Conservation (phyloP, 208 protist genomes). For the Leishmania tropica region DNA sequence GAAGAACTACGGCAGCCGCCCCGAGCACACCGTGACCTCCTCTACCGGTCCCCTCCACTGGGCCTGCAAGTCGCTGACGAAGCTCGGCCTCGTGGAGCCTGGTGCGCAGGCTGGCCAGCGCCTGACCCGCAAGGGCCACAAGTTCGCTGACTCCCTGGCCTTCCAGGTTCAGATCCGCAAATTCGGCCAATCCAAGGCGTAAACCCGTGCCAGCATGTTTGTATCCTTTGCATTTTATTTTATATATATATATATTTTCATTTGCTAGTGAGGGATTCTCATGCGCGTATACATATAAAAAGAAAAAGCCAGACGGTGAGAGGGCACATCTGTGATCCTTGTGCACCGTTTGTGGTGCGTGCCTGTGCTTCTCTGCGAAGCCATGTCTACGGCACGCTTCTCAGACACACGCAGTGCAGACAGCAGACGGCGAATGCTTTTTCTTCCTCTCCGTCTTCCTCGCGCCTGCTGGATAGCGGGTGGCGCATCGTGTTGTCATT, state of each 20-base stretch:
- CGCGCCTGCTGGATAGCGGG: not conserved
- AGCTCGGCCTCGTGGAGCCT: slow-evolving; percentile 92
- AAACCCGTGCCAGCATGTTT: slow-evolving; percentile 10
- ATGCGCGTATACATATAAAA: not conserved
- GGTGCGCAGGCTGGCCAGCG: slow-evolving; percentile 84
- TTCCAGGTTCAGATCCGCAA: slow-evolving; percentile 29
- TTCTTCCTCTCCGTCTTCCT: not conserved
- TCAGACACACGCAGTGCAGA: not conserved
- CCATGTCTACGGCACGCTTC: too few species aligned
- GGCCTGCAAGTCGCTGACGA: slow-evolving; percentile 94
- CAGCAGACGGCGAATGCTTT: not conserved
- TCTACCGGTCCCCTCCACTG: slow-evolving; percentile 93
- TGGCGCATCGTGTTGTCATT: not conserved
- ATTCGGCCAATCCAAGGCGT: slow-evolving; percentile 20
- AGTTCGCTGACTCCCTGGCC: slow-evolving; percentile 96
- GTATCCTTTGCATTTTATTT: slow-evolving; percentile 3
- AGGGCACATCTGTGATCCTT: not conserved
- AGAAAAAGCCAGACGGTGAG: not conserved
- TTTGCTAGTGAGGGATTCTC: not conserved
- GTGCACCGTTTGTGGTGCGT: too few species aligned
- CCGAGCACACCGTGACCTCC: slow-evolving; percentile 87
- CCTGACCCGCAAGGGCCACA: slow-evolving; percentile 94
- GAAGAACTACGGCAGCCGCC: slow-evolving; percentile 90
- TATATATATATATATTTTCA: not conserved
- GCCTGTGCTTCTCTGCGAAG: too few species aligned